Conservation (phyloP, 208 protist species). For the Wallacemonas sp. region DNA sequence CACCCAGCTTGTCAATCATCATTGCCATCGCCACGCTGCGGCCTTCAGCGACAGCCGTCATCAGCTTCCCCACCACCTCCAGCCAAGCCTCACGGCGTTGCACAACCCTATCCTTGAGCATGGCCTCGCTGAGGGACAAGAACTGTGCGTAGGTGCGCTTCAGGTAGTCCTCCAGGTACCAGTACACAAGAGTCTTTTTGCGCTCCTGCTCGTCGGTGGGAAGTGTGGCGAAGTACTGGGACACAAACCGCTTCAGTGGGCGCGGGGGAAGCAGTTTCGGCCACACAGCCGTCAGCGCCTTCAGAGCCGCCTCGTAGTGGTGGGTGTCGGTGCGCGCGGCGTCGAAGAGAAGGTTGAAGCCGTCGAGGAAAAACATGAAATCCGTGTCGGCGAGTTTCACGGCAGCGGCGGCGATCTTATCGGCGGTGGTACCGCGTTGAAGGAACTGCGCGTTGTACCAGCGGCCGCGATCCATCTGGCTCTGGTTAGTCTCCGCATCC, state of each 20-base stretch:
- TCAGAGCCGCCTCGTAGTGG: conserved; percentile 90
- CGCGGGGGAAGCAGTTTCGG: conserved; percentile 82
- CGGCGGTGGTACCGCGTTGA: conserved; percentile 78
- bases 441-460: conserved; percentile 91
- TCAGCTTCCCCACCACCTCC: conserved; percentile 81
- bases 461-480: conserved; percentile 67
- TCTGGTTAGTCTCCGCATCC: conserved; percentile 51
- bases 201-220: conserved; percentile 59
- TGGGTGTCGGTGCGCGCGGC: conserved; percentile 87
- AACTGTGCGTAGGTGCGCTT: conserved; percentile 91
- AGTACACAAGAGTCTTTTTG: conserved; percentile 80
- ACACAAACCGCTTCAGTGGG: conserved; percentile 84
- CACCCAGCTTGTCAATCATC: conserved; percentile 91
- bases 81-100: conserved; percentile 86
- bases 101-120: conserved; percentile 87
- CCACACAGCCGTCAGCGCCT: conserved; percentile 86
- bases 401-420: conserved; percentile 86
- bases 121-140: conserved; percentile 79
- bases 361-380: conserved; percentile 92
- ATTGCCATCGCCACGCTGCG: conserved; percentile 80
- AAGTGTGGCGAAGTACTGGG: conserved; percentile 91
- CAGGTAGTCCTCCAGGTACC: conserved; percentile 91
- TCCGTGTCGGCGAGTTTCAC: conserved; percentile 90
- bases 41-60: conserved; percentile 80
- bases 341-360: conserved; percentile 89